Evolutionary conservation across 2,329 filamentous ascomycete species (phyloP), one percentile per base, ranked within the genome.

Genomic region (Fusarium illudens): DNA sequence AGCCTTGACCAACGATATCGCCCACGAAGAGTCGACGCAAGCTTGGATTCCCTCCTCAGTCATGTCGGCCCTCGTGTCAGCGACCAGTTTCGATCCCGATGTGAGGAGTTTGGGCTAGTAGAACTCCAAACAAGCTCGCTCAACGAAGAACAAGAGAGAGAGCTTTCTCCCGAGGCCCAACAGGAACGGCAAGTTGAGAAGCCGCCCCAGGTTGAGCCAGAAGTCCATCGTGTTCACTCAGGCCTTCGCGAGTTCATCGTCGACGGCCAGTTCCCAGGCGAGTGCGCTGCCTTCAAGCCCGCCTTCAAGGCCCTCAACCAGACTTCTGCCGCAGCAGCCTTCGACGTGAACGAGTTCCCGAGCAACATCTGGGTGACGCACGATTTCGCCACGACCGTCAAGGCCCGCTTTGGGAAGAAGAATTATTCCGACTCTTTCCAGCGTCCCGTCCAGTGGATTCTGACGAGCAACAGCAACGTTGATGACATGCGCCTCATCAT

Each of bases 141-240:
- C 0, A 78, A 86, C 3, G 89, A 92, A 69, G 90, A 93, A 60
- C 89, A 92, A 66, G 90, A 93, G 71, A 82, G 90, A 0, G 90
- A 92, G 64, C 78, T 93, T 0, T 81, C 87, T 0, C 88, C 87
- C 0, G 90, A 93, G 63, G 82, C 86, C 1, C 87, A 92, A 66
- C 77, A 84, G 25, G 87, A 92, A 69, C 78, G 82, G 1, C 78
- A 91, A 50, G 67, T 87, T 1, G 79, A 91, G 65, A 79, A 79
- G 2, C 85, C 87, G 0, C 61, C 56, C 4, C 32, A 30, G 0
- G 61, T 56, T 1, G 34, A 69, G 1, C 80, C 88, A 0, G 71
- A 64, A 0, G 1, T 9, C 0, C 86, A 90, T 46, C 3, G 0
- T 0, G 11, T 89, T 0, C 82, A 88, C 53, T 11, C 58, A 0